Conservation (phyloP, 306 rosid species). For the Coriaria nepalensis region DNA sequence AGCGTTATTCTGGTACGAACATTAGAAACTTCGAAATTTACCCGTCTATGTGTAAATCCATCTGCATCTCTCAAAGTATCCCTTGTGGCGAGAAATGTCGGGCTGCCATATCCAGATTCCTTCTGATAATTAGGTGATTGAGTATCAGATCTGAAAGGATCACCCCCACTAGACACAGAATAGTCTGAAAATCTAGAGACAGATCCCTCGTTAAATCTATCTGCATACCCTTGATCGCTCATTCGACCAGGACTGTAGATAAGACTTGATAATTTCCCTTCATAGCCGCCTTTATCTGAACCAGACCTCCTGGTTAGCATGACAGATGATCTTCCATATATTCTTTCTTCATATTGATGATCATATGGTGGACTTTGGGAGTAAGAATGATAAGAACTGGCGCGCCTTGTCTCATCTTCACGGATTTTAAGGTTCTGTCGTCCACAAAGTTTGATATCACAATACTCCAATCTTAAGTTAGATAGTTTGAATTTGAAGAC, state of each 20-base stretch:
- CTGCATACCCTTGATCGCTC: slow-evolving; percentile 52
- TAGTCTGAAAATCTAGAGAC: slow-evolving; percentile 64
- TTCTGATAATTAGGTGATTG: slow-evolving; percentile 54
- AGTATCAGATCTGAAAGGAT: slow-evolving; percentile 47
- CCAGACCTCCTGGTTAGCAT: slow-evolving; percentile 73
- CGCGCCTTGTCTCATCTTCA: slow-evolving; percentile 69
- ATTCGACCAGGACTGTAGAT: slow-evolving; percentile 60
- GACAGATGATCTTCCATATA: slow-evolving; percentile 70
- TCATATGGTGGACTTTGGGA: slow-evolving; percentile 99
- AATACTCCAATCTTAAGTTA: slow-evolving; percentile 6
- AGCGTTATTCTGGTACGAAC: neutral
- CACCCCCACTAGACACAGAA: slow-evolving; percentile 61
- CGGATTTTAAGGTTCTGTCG: slow-evolving; percentile 40
- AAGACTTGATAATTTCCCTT: slow-evolving; percentile 57
- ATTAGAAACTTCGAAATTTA: slow-evolving; percentile 14
- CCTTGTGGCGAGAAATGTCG: slow-evolving; percentile 31
- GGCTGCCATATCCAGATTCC: slow-evolving; percentile 44
- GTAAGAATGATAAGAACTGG: slow-evolving; percentile 95
- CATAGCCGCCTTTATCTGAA: slow-evolving; percentile 69
- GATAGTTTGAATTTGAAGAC: neutral
- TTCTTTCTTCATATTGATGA: slow-evolving; percentile 81
- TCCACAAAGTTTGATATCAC: too few species aligned
- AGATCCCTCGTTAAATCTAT: slow-evolving; percentile 66
- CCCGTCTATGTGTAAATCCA: slow-evolving; percentile 38
- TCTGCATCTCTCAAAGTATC: slow-evolving; percentile 33